phyloP scores from a whole-genome alignment of 148 eudicot species.

The Nyssa sinensis region DNA sequence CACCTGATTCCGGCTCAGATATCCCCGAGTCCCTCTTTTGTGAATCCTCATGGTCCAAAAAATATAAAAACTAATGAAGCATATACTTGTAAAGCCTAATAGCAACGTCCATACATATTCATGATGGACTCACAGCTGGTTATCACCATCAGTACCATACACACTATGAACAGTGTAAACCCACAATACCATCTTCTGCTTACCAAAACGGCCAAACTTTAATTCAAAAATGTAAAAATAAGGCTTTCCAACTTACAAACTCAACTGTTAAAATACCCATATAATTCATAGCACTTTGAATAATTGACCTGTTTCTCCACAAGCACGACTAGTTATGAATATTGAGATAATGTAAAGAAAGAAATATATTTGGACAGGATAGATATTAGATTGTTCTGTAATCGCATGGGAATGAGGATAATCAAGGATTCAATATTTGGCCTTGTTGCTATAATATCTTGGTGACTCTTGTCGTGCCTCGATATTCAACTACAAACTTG shows the following conservation, averaged over 20 bases:
- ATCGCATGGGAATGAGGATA: too few species aligned
- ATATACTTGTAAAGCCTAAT: background rate
- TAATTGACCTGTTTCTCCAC: background rate
- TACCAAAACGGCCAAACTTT: background rate
- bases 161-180: background rate
- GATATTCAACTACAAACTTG: too few species aligned
- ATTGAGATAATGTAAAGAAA: background rate
- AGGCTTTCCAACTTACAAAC: background rate
- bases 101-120: constrained; percentile 15
- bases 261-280: background rate
- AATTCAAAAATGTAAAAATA: background rate
- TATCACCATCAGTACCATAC: background rate
- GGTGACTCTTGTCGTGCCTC: too few species aligned
- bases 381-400: too few species aligned
- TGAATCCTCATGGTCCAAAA: background rate
- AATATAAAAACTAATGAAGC: constrained; percentile 5
- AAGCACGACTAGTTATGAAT: background rate
- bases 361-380: background rate
- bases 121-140: background rate
- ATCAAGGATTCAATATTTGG: too few species aligned
- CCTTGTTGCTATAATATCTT: too few species aligned
- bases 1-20: constrained; percentile 17
- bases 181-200: constrained; percentile 1
- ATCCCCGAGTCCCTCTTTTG: background rate
- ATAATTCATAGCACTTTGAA: background rate